Percentiles rank a stretch among this genome's conserved stretches.
Evolutionary conservation across 805 yeast genomes (phyloP).

Genomic region (Saturnispora diversa): DNA sequence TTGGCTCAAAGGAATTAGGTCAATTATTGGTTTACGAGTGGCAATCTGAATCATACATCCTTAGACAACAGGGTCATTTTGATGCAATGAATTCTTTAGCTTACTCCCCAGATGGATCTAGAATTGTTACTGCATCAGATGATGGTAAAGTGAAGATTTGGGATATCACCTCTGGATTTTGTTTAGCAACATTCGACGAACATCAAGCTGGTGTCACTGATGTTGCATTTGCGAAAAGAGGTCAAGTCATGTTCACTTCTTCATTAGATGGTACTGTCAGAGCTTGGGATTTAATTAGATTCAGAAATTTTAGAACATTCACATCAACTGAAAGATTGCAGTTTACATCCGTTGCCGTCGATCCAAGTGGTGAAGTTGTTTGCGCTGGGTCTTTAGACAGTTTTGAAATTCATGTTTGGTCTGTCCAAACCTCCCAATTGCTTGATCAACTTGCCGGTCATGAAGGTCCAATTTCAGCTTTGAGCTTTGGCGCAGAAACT

Average conservation of each 20-base stretch:
- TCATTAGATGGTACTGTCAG: conserved; percentile 95
- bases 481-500: conserved; percentile 77
- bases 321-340: conserved; percentile 86
- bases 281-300: conserved; percentile 93
- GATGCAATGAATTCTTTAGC: conserved; percentile 78
- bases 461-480: conserved; percentile 87
- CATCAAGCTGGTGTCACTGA: conserved; percentile 86
- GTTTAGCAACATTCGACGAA: conserved; percentile 84
- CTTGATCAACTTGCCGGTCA: conserved; percentile 87
- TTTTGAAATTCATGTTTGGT: conserved; percentile 91
- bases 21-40: conserved; percentile 95
- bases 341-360: conserved; percentile 84
- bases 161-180: conserved; percentile 91
- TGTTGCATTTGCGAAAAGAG: conserved; percentile 78
- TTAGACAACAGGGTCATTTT: conserved; percentile 96
- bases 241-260: conserved; percentile 84
- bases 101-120: conserved; percentile 92
- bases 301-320: conserved; percentile 89
- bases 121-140: conserved; percentile 88
- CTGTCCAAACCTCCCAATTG: conserved; percentile 90
- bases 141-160: conserved; percentile 96
- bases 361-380: conserved; percentile 94
- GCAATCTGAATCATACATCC: conserved; percentile 93
- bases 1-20: conserved; percentile 87
- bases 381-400: conserved; percentile 90